Base-by-base conservation (phyloP, 192 early-diverging fungal genomes). In the Geranomyces variabilis region DNA sequence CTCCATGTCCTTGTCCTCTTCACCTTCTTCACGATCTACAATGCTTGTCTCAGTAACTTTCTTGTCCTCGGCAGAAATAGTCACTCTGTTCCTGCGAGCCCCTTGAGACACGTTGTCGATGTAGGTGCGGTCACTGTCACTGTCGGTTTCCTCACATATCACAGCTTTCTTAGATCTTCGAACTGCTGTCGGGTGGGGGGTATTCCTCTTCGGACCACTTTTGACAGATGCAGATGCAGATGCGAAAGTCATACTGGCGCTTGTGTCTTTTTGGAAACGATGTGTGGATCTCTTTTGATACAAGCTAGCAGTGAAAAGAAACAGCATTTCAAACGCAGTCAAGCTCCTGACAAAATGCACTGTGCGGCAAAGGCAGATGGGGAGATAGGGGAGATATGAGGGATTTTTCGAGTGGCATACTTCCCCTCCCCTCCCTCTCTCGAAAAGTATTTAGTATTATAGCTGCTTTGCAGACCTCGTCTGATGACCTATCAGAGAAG, bases 381-480 rank as follows among this genome's bases (percentile, higher is more conserved):
- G 58, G 58, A 60, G 58, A 60, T 31, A 28, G 58, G 58, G 24
- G 58, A 60, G 58, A 60, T 60, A 34, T 60, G 58, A 34, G 58
- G 29, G 24, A 60, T 28, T 33, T 60, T 33, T 60, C 58, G 58
- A 33, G 58, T 60, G 58, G 58, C 58, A 60, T 60, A 60, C 58
- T 60, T 60, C 58, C 22, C 58, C 58, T 60, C 58, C 58, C 58
- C 58, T 60, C 58, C 31, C 58, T 60, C 12, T 60, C 24, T 60
- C 31, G n/a, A 60, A 60, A 60, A 60, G 5, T 60, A 60, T 60
- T 60, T 34, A 19, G 22, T 60, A 60, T 60, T 60, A 60, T 6
- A 60, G 58, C 31, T 60, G 29, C 58, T 34, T 60, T 60, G 58
- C 58, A 60, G 58, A 60, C 29, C 58, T 60, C 58, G 58, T 33